Evolutionary conservation across 2,329 filamentous ascomycete genomes (phyloP).

Genomic region (Paracamarosporium sp.): DNA sequence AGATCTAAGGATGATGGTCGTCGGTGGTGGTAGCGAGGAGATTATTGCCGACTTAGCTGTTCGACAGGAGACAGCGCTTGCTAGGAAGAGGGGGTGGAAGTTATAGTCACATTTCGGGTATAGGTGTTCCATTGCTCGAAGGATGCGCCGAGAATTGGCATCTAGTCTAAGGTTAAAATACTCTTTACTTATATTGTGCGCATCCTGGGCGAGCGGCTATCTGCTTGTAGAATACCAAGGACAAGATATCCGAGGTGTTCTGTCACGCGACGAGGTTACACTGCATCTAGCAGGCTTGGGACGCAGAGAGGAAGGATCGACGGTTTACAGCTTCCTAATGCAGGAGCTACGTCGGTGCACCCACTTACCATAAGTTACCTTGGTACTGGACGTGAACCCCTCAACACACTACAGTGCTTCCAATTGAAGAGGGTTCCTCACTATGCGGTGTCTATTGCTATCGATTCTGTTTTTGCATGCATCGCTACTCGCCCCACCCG

Average conservation of each 20-base stretch:
- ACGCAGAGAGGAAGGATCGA: neutral
- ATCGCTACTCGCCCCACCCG: constrained; percentile 4
- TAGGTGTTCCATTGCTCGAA: neutral
- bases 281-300: constrained; percentile 7
- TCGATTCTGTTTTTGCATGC: neutral
- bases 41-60: constrained; percentile 61
- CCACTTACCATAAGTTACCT: neutral
- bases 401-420: neutral
- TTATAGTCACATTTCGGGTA: constrained; percentile 30
- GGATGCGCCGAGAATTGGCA: neutral
- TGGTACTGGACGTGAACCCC: neutral
- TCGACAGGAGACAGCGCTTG: constrained; percentile 54
- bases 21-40: constrained; percentile 62
- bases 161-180: neutral
- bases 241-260: neutral
- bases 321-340: constrained; percentile 1
- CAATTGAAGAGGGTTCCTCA: neutral
- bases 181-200: neutral
- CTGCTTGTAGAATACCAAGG: neutral
- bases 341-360: neutral
- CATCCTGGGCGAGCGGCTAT: neutral
- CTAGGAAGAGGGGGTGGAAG: constrained; percentile 54
- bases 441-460: neutral
- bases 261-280: constrained; percentile 13
- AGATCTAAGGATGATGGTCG: constrained; percentile 61